A percentile compares a stretch with the other conserved stretches of the same genome.
Conservation (phyloP, 176 grass and related monocot genomes). For the Oropetium thomaeum region DNA sequence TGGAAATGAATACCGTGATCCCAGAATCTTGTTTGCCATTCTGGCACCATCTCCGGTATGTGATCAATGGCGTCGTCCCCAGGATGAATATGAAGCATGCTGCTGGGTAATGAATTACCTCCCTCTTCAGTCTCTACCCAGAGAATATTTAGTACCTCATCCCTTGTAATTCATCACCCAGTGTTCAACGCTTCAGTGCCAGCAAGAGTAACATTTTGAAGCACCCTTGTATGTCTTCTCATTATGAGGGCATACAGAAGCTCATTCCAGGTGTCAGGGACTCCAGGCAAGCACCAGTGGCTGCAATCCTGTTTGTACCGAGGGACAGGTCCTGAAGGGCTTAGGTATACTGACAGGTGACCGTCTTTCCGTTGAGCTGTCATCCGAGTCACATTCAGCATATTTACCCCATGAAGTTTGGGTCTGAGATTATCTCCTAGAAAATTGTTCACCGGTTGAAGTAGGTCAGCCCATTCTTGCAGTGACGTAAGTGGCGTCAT, state of each 20-base stretch:
- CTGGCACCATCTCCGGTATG: no score
- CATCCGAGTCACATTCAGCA: conserved; percentile 88
- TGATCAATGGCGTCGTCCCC: no score
- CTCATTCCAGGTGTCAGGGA: conserved; percentile 94
- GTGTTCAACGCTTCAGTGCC: conserved; percentile 12
- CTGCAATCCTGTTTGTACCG: conserved; percentile 85
- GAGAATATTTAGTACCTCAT: no score
- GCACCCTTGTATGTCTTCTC: conserved; percentile 30
- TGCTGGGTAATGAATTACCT: no score
- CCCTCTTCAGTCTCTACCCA: no score
- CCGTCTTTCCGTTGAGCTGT: conserved; percentile 76
- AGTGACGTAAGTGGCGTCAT: conserved; percentile 26
- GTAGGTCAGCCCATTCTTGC: conserved; percentile 51
- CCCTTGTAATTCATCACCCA: not conserved
- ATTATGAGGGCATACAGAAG: conserved; percentile 72
- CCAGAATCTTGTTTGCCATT: no score
- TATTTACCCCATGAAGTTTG: conserved; percentile 37
- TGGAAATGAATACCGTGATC: no score
- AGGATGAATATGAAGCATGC: no score
- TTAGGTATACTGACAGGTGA: conserved; percentile 72
- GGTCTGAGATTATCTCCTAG: conserved; percentile 34
- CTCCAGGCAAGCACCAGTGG: conserved; percentile 96
- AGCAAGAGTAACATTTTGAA: conserved; percentile 8
- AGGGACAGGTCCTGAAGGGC: conserved; percentile 46
- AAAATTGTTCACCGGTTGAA: conserved; percentile 58